phyloP scores from a whole-genome alignment of 805 yeast species.

The Candida koratica region DNA sequence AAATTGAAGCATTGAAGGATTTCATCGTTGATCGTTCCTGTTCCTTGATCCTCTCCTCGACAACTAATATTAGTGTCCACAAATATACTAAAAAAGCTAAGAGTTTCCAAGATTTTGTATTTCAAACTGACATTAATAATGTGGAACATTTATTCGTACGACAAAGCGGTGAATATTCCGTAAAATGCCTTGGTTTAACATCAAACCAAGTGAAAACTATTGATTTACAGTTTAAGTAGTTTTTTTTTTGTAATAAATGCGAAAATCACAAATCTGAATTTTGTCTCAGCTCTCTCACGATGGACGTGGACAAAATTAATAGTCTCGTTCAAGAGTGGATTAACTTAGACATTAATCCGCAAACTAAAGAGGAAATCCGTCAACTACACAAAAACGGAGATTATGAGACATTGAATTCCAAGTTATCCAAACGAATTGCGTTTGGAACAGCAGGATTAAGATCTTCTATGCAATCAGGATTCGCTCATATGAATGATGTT shows the following conservation, averaged over 20 bases:
- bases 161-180: background rate
- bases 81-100: conserved; percentile 40
- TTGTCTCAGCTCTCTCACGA: background rate
- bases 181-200: conserved; percentile 1
- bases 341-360: conserved; percentile 33
- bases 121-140: background rate
- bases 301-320: conserved; percentile 14
- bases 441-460: conserved; percentile 96
- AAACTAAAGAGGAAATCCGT: conserved; percentile 54
- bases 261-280: too few species aligned
- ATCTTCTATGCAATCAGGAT: conserved; percentile 87
- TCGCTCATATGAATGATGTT: conserved; percentile 80
- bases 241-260: too few species aligned
- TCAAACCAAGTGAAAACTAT: background rate
- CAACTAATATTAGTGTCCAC: conserved; percentile 24
- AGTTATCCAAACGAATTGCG: conserved; percentile 57
- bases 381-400: conserved; percentile 37
- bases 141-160: conserved; percentile 1
- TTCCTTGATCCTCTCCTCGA: conserved; percentile 24
- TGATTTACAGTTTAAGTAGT: background rate
- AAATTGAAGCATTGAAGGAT: conserved; percentile 18
- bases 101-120: conserved; percentile 15
- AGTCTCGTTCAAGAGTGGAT: conserved; percentile 34
- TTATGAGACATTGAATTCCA: conserved; percentile 43
- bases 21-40: conserved; percentile 37